Base-by-base conservation (phyloP, 1,139 yeast species). In the Fermentozyma sake region DNA sequence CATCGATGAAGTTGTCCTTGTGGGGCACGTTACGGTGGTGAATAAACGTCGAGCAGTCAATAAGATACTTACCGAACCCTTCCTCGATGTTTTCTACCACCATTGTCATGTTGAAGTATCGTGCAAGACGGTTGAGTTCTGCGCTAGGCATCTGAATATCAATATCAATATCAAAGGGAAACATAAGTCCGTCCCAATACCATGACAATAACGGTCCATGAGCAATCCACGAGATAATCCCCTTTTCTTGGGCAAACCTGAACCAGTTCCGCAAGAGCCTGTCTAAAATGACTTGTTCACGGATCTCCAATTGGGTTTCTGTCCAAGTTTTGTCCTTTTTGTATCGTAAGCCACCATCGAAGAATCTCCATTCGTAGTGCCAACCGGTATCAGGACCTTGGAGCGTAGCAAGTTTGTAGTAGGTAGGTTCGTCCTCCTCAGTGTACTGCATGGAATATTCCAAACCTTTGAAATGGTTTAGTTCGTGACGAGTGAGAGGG, bases 301-400 rank as follows among this genome's bases (percentile, higher is more conserved):
- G 30, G 14, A 43, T 44, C 14, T 39, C 38, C 18, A 50, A 36
- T 33, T 59, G 60, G 15, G 41, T 41, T 16, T 38, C 37, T 12
- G 42, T 42, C 63, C 62, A 58, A 4, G 34, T 26, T 5, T 53
- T 55, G 5, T 34, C 35, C 29, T 48, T 48, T 12, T 44, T 41
- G 29, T 53, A 55, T 27, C 49, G 48, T 17, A 58, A 44, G 3
- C 61, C 63, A 3, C 62, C 64, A 29, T 52, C 52, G 46, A 60
- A 60, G 31, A 59, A 60, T 22, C 65, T 48, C 67, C 67, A 60
- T 34, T 60, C 67, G 36, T 58, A 59, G 39, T 58, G 62, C 62
- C 58, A 54, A 4, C 66, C 66, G 16, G 55, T 44, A 36, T 60
- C 67, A 17, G 44, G 42, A 26, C 48, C 46, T 23, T 39, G 38